Percentiles rank a stretch among this genome's conserved stretches.
phyloP scores from a whole-genome alignment of 1,284 basidiomycete genomes.

The Cutaneotrichosporon sp. region DNA sequence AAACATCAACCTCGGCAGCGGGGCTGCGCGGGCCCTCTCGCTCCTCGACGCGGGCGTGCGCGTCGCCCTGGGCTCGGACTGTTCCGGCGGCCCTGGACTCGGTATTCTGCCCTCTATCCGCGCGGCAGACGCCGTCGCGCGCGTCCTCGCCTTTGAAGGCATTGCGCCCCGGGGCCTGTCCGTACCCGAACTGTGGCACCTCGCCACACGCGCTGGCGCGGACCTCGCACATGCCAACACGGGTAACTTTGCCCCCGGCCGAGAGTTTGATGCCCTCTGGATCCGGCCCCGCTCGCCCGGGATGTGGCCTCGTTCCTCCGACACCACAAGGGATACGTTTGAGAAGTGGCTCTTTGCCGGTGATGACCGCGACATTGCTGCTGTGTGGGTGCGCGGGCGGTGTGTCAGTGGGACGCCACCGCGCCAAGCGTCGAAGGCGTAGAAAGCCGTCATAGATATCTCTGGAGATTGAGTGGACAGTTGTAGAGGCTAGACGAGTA shows the following conservation, averaged over 20 bases:
- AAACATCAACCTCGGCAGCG: constrained; percentile 84
- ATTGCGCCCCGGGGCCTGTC: constrained; percentile 49
- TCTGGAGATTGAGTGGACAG: background rate
- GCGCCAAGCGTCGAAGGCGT: background rate
- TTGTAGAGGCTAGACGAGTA: too few species aligned
- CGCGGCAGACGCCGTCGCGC: constrained; percentile 75
- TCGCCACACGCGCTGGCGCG: constrained; percentile 90
- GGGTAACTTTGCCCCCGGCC: constrained; percentile 73
- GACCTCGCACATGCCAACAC: constrained; percentile 68
- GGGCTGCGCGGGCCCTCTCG: constrained; percentile 69
- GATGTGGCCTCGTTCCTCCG: constrained; percentile 38
- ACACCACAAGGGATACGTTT: constrained; percentile 23
- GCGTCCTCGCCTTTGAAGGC: constrained; percentile 55
- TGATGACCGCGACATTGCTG: constrained; percentile 78
- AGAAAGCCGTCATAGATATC: too few species aligned
- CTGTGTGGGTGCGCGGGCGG: constrained; percentile 63
- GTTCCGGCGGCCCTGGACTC: constrained; percentile 78
- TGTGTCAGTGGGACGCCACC: background rate
- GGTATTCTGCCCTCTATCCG: constrained; percentile 80
- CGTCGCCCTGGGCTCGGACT: constrained; percentile 86
- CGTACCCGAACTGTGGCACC: constrained; percentile 72
- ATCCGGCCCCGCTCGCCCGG: constrained; percentile 60
- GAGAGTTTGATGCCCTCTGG: constrained; percentile 84
- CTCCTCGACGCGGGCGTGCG: constrained; percentile 35
- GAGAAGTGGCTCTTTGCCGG: constrained; percentile 57